These are phyloP conservation scores for Agroathelia rolfsii DNA, from an alignment of 1,284 basidiomycete genomes.

Conservation along the genomic window DNA sequence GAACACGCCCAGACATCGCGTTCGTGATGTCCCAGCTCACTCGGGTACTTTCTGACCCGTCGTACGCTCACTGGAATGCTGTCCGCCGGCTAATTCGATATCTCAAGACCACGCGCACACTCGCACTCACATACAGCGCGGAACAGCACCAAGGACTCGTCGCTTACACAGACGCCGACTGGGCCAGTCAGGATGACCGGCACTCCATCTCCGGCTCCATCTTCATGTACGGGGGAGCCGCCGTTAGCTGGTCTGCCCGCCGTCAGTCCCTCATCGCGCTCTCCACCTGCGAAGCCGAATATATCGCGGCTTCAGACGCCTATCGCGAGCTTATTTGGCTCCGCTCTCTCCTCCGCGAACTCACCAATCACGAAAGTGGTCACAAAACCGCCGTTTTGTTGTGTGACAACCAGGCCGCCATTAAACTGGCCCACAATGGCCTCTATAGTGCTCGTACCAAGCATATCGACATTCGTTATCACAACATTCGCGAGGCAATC, in stretches of 20 bases:
- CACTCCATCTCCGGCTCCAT: constrained; percentile 20
- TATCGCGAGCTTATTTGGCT: constrained; percentile 7
- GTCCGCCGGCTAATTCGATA: constrained; percentile 15
- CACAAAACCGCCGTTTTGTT: constrained; percentile 19
- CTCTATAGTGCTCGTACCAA: constrained; percentile 23
- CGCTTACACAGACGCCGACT: constrained; percentile 21
- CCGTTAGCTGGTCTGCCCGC: constrained; percentile 23
- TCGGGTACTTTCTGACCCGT: constrained; percentile 12
- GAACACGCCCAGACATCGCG: constrained; percentile 14
- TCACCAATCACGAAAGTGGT: constrained; percentile 9
- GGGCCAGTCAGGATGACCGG: constrained; percentile 16
- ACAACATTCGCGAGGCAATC: constrained; percentile 29
- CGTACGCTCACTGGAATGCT: constrained; percentile 12
- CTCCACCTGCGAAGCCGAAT: constrained; percentile 20
- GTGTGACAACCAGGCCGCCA: constrained; percentile 27
- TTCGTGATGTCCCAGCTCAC: constrained; percentile 13
- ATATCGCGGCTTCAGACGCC: constrained; percentile 13
- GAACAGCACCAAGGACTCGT: constrained; percentile 4
- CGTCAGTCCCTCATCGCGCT: constrained; percentile 20
- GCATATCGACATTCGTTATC: constrained; percentile 32
- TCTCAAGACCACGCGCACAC: constrained; percentile 12
- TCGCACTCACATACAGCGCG: constrained; percentile 10
- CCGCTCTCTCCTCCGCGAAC: constrained; percentile 6
- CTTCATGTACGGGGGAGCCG: constrained; percentile 9
- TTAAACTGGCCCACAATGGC: constrained; percentile 24